These are phyloP conservation scores for Hypoxylon subgilvum DNA, from an alignment of 495 filamentous ascomycete genomes.

Conservation along the genomic window DNA sequence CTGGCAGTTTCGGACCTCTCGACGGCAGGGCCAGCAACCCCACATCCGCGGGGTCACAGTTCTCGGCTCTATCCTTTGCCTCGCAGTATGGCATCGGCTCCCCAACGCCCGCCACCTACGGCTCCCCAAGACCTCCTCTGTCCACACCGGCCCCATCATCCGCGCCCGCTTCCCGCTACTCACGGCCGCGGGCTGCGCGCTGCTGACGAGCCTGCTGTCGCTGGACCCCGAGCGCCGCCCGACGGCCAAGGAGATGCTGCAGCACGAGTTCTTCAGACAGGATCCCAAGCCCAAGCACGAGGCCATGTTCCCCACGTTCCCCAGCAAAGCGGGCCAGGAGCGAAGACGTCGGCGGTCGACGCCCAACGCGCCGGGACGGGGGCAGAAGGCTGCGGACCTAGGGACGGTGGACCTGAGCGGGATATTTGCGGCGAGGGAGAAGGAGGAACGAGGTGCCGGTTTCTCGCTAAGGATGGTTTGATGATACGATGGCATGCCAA, in stretches of 20 bases:
- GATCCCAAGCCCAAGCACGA: conserved; percentile 85
- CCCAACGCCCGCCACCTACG: conserved; percentile 87
- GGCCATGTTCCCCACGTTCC: conserved; percentile 90
- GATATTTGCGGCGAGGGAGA: conserved; percentile 73
- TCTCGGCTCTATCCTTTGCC: too few relatives aligned
- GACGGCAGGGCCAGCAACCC: too few relatives aligned
- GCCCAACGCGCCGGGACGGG: conserved; percentile 85
- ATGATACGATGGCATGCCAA: neutral
- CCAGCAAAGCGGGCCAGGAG: conserved; percentile 93
- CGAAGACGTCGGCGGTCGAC: conserved; percentile 73
- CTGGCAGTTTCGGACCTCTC: too few relatives aligned
- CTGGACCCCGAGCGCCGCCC: conserved; percentile 77
- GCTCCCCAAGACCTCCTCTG: conserved; percentile 63
- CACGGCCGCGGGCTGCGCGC: conserved; percentile 71
- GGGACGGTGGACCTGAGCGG: conserved; percentile 79
- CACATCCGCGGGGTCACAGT: too few relatives aligned
- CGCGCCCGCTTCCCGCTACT: conserved; percentile 82
- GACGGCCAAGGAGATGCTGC: conserved; percentile 65
- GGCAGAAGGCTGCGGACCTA: conserved; percentile 69
- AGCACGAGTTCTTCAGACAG: conserved; percentile 86
- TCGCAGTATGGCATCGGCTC: too few relatives aligned
- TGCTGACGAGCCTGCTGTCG: conserved; percentile 72
- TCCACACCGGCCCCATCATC: conserved; percentile 52
- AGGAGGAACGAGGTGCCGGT: conserved; percentile 77
- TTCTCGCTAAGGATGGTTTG: conserved; percentile 77